Conservation (phyloP, 192 early-diverging fungal species). For the Entophlyctis luteolus region DNA sequence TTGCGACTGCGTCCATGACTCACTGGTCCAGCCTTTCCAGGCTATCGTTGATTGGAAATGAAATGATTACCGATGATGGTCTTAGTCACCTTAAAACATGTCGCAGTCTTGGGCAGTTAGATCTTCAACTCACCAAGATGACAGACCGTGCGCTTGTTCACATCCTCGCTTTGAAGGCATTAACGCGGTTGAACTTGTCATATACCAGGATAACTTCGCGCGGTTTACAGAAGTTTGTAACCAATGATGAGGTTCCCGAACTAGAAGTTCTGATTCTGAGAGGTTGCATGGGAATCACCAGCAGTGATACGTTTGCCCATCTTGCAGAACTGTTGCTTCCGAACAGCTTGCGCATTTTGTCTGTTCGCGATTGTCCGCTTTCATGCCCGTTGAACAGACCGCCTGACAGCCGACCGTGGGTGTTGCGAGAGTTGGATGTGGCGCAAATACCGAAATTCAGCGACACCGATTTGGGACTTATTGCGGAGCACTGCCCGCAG, state of each 20-base stretch:
- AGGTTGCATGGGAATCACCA: slow-evolving; percentile 14
- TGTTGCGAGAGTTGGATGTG: slow-evolving; percentile 4
- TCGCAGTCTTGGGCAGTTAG: not conserved
- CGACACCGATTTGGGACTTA: not conserved
- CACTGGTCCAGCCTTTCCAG: slow-evolving; percentile 4
- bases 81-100: slow-evolving; percentile 11
- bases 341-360: not conserved
- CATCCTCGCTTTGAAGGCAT: slow-evolving; percentile 14
- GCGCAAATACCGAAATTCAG: not conserved
- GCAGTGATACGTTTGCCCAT: not conserved
- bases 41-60: slow-evolving; percentile 8
- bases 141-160: slow-evolving; percentile 9
- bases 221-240: slow-evolving; percentile 40
- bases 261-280: slow-evolving; percentile 10
- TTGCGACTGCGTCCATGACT: slow-evolving; percentile 13
- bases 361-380: slow-evolving; percentile 11
- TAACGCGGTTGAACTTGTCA: slow-evolving; percentile 33
- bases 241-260: not conserved
- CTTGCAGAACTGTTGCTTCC: not conserved
- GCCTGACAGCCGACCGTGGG: not conserved
- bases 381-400: not conserved
- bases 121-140: not conserved
- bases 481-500: not conserved
- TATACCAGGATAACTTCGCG: slow-evolving; percentile 48
- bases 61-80: slow-evolving; percentile 25